phyloP scores from a whole-genome alignment of 1,139 yeast species.

The Magnusiomyces fungicola region DNA sequence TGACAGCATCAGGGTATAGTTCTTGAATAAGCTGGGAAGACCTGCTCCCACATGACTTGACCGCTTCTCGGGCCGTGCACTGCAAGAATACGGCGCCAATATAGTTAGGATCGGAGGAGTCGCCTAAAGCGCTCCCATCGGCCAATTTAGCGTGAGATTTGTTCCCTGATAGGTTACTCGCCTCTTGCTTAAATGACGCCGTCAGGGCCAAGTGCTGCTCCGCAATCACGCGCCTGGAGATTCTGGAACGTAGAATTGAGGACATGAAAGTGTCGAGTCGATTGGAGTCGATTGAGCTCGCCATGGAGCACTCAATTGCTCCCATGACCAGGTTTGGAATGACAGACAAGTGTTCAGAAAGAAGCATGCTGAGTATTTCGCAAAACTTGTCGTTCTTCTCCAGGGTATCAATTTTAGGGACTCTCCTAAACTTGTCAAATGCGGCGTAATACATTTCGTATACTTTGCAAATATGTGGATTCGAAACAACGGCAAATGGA shows the following conservation, averaged over 20 bases:
- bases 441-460: slow-evolving; percentile 85
- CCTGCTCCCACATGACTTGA: slow-evolving; percentile 49
- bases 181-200: slow-evolving; percentile 45
- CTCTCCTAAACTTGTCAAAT: slow-evolving; percentile 74
- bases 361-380: slow-evolving; percentile 48
- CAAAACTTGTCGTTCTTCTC: slow-evolving; percentile 74
- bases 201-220: slow-evolving; percentile 84
- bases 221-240: slow-evolving; percentile 80
- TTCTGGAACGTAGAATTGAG: slow-evolving; percentile 71
- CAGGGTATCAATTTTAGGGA: slow-evolving; percentile 56
- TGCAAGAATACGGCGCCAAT: slow-evolving; percentile 82
- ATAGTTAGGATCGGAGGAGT: slow-evolving; percentile 57
- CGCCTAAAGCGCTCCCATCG: no score
- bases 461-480: slow-evolving; percentile 76
- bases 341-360: slow-evolving; percentile 69
- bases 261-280: slow-evolving; percentile 68
- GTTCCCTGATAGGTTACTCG: no score
- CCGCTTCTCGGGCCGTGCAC: slow-evolving; percentile 67
- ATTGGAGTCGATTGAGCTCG: slow-evolving; percentile 52
- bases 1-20: slow-evolving; percentile 44
- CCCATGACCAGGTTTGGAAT: slow-evolving; percentile 91
- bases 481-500: slow-evolving; percentile 79
- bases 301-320: slow-evolving; percentile 69
- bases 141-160: no score
- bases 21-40: slow-evolving; percentile 34